phyloP scores from a whole-genome alignment of 176 grass and related monocot species.

The Chloris gayana region DNA sequence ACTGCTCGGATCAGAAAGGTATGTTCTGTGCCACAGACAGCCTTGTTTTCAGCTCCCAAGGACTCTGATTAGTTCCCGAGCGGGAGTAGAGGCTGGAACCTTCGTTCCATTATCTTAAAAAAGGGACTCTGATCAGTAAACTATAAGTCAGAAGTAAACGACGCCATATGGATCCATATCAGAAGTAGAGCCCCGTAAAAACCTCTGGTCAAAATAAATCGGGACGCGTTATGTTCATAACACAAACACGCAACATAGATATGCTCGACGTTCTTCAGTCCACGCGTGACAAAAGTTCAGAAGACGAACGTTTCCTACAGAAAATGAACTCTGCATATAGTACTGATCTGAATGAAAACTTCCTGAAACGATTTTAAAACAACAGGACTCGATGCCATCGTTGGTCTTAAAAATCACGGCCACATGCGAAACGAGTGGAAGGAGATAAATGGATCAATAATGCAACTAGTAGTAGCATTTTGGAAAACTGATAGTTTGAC shows the following conservation, averaged over 20 bases:
- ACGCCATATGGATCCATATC: not conserved
- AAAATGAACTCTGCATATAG: not conserved
- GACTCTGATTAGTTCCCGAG: too few relatives aligned
- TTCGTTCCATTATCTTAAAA: not conserved
- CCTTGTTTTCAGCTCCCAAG: too few relatives aligned
- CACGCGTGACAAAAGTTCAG: not conserved
- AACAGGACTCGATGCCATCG: not conserved
- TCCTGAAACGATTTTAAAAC: not conserved
- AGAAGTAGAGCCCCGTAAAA: not conserved
- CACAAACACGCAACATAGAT: not conserved
- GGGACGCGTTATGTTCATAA: not conserved
- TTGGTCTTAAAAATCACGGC: not conserved
- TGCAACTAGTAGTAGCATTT: not conserved
- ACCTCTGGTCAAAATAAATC: conserved; percentile 8
- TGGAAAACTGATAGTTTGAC: not conserved
- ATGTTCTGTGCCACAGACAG: too few relatives aligned
- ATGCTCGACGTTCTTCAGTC: not conserved
- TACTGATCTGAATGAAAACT: not conserved
- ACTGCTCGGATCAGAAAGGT: too few relatives aligned
- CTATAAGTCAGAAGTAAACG: not conserved
- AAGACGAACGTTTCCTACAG: not conserved
- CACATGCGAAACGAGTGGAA: not conserved
- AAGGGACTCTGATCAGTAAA: not conserved
- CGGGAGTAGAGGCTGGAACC: too few relatives aligned
- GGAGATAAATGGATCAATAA: not conserved